Base-by-base conservation (phyloP, 177 flowering plant species). In the Vitis hybrid region DNA sequence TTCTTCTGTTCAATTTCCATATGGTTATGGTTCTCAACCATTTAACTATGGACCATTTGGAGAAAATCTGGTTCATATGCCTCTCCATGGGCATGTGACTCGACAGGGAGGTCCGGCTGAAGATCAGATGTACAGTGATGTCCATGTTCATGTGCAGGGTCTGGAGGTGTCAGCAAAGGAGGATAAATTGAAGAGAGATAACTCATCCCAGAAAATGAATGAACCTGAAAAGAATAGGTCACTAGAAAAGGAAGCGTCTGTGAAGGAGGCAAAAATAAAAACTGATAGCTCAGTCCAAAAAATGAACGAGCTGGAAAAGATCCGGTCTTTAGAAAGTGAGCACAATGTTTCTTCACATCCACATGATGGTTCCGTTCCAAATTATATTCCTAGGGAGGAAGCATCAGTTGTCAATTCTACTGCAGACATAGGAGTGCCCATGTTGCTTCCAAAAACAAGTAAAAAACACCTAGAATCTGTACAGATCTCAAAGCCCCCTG, bases 221-320 rank as follows among this genome's bases (percentile, higher is more conserved):
- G 62, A 71, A n/a, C 39, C 64, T 66, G 69, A 60, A 34, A 74
- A 61, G 22, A 10, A 50, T 50, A 31, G 19, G 66, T 11, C 65
- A 19, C 55, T 34, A 31, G 66, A 55, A 45, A 68, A 64, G 39
- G 75, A 75, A 54, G 39, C 50, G 10, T n/a, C 71, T 49, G 19
- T 16, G 52, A 82, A 76, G 49, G 86, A 80, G 56, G 66, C 61
- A 34, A 87, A 78, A 68, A 54, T 54, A 77, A 83, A 81, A 68
- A 71, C 64, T 51, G 90, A 80, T 66, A 63, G 53, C 48, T 68
- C 78, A 14, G 59, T 63, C 39, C 79, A 69, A 13, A 78, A 80
- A 69, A 74, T 65, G 19, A 73, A 19, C 58, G 82, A 80, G 29
- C 61, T 68, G 86, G 70, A 62, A 75, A 68, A 51, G 61, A 50